Conservation (phyloP, 148 eudicot species). For the Pharnaceum exiguum region DNA sequence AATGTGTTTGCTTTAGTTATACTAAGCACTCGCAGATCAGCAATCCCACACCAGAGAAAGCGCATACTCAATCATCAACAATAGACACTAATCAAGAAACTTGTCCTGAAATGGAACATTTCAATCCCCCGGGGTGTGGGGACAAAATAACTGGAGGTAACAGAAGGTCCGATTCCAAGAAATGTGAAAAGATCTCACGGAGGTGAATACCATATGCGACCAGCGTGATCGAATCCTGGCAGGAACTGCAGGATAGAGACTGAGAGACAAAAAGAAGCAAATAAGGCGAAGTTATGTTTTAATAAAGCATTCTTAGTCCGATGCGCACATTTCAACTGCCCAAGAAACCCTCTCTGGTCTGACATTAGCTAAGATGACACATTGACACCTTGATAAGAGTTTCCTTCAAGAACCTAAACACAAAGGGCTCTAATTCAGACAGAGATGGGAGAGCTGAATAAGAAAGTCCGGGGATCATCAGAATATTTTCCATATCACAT, state of each 20-base stretch:
- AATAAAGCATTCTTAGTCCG: constrained; percentile 29
- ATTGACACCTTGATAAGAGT: too few relatives aligned
- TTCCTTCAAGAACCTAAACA: too few relatives aligned
- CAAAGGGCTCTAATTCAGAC: too few relatives aligned
- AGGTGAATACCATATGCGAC: constrained; percentile 31
- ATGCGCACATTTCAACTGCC: too few relatives aligned
- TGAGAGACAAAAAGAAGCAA: constrained; percentile 24
- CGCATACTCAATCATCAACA: constrained; percentile 32
- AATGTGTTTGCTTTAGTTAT: constrained; percentile 24
- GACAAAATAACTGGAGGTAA: constrained; percentile 39
- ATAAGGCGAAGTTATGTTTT: constrained; percentile 24
- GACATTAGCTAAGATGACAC: too few relatives aligned
- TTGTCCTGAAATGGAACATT: constrained; percentile 28
- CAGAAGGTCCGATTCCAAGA: constrained; percentile 28
- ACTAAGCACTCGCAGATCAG: constrained; percentile 22
- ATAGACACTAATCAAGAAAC: constrained; percentile 30
- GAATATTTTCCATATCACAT: too few relatives aligned
- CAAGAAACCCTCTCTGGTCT: too few relatives aligned
- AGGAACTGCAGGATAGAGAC: constrained; percentile 31
- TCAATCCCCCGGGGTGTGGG: constrained; percentile 35
- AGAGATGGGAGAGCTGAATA: too few relatives aligned
- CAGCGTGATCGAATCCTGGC: constrained; percentile 44
- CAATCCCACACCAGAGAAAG: constrained; percentile 20
- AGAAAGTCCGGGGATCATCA: too few relatives aligned
- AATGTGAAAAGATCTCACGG: constrained; percentile 35